Percentiles rank a stretch among this genome's conserved stretches.
These are phyloP conservation scores for Coemansia sp. DNA, from an alignment of 192 early-diverging fungal species.

Conservation along the genomic window DNA sequence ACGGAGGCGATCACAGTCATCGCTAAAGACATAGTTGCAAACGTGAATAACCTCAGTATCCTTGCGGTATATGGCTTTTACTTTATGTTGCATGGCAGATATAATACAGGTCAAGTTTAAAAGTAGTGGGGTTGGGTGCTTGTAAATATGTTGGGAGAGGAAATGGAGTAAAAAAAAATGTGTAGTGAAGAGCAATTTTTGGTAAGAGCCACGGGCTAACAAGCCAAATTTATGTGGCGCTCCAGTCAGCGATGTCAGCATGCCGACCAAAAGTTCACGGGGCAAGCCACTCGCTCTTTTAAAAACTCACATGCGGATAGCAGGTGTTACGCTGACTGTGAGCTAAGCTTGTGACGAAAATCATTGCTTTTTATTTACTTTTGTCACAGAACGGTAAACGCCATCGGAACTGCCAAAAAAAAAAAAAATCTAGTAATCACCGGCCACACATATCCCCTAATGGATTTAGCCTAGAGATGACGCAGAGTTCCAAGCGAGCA, in stretches of 20 bases:
- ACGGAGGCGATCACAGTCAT: background rate
- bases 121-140: background rate
- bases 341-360: background rate
- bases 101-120: background rate
- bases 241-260: background rate
- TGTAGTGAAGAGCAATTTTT: background rate
- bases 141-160: background rate
- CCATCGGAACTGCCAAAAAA: background rate
- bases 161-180: no score
- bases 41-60: background rate
- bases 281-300: background rate
- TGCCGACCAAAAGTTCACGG: background rate
- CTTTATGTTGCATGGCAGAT: background rate
- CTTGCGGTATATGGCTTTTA: background rate
- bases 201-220: background rate
- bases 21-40: background rate
- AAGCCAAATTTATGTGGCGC: background rate
- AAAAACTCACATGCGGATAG: background rate
- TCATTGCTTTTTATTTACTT: background rate
- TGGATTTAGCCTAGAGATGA: background rate
- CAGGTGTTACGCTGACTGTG: background rate
- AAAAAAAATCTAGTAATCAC: background rate
- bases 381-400: background rate
- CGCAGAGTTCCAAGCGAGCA: background rate
- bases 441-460: background rate